Conservation (phyloP, 1,284 basidiomycete species). For the Entoloma clypeatum region DNA sequence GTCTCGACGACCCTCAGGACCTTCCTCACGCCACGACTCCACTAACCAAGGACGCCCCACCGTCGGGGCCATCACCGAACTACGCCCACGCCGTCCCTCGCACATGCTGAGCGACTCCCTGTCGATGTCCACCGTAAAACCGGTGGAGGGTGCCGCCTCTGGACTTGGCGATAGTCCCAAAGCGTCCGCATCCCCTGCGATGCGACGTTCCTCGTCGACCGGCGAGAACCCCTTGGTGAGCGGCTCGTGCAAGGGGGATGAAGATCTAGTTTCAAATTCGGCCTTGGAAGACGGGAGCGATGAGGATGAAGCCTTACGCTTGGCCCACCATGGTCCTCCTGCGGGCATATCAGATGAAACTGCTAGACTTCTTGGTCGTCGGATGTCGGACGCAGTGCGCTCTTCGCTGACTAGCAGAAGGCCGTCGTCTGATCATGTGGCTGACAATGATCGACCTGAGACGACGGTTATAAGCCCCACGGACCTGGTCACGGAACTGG, state of each 20-base stretch:
- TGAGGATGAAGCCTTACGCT: conserved; percentile 19
- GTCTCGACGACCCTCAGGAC: conserved; percentile 47
- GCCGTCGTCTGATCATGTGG: conserved; percentile 4
- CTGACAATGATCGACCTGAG: conserved; percentile 17
- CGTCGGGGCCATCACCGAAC: conserved; percentile 17
- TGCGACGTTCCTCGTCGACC: conserved; percentile 16
- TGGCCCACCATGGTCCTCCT: conserved; percentile 3
- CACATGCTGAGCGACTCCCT: conserved; percentile 32
- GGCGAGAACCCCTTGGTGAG: conserved; percentile 18
- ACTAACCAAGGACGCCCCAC: conserved; percentile 21
- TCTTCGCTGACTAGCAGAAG: conserved; percentile 13
- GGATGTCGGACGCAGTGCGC: conserved; percentile 32
- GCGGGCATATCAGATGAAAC: conserved; percentile 25
- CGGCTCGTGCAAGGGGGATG: conserved; percentile 20
- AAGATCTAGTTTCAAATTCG: conserved; percentile 26
- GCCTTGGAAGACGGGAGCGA: conserved; percentile 31
- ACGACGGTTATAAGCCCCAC: conserved; percentile 35
- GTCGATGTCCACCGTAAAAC: conserved; percentile 37
- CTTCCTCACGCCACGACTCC: conserved; percentile 22
- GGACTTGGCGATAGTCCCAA: conserved; percentile 9
- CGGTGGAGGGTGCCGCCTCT: conserved; percentile 21
- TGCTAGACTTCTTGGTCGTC: conserved; percentile 32
- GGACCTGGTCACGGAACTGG: conserved; percentile 49
- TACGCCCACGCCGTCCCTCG: conserved; percentile 33
- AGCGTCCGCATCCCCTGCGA: conserved; percentile 5